These are phyloP conservation scores for Cytidiella melzeri DNA, from an alignment of 768 basidiomycete species.

Conservation along the genomic window DNA sequence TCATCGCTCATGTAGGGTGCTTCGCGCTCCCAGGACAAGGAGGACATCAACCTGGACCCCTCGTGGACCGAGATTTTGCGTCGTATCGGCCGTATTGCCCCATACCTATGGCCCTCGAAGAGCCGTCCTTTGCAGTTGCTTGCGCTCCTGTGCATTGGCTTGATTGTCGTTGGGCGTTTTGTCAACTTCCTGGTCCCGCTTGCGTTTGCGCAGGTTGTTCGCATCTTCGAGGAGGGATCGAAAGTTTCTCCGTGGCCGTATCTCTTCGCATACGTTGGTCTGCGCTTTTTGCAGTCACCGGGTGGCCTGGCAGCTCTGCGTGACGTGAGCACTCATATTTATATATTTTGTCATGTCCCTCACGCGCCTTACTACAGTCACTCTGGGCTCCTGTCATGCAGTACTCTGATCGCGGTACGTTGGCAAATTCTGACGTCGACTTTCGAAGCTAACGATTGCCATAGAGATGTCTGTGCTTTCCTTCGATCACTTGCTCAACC, in stretches of 20 bases:
- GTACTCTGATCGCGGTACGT: constrained; percentile 67
- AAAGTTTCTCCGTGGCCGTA: constrained; percentile 54
- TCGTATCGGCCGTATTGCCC: constrained; percentile 60
- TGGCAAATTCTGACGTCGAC: not conserved
- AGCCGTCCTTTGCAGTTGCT: constrained; percentile 59
- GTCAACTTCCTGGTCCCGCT: constrained; percentile 70
- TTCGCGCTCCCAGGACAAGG: constrained; percentile 27
- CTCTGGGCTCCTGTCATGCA: constrained; percentile 90
- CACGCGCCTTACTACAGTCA: constrained; percentile 30
- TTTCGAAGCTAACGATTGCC: constrained; percentile 3
- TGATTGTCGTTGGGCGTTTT: constrained; percentile 70
- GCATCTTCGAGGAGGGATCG: constrained; percentile 41
- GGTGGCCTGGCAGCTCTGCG: constrained; percentile 70
- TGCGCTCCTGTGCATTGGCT: constrained; percentile 58
- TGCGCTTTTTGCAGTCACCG: constrained; percentile 71
- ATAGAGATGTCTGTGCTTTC: constrained; percentile 82
- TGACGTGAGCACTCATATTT: constrained; percentile 25
- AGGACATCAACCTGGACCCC: constrained; percentile 54
- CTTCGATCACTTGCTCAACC: constrained; percentile 80
- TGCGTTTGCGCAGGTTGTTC: constrained; percentile 60
- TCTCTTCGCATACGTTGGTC: constrained; percentile 57
- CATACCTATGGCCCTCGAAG: constrained; percentile 83
- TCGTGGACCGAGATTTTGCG: constrained; percentile 65
- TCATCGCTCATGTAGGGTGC: not conserved
- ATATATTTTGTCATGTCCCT: not conserved